Evolutionary conservation across 1,284 basidiomycete genomes (phyloP), one percentile per base, ranked within the genome.

Genomic region (Boletus mariae): DNA sequence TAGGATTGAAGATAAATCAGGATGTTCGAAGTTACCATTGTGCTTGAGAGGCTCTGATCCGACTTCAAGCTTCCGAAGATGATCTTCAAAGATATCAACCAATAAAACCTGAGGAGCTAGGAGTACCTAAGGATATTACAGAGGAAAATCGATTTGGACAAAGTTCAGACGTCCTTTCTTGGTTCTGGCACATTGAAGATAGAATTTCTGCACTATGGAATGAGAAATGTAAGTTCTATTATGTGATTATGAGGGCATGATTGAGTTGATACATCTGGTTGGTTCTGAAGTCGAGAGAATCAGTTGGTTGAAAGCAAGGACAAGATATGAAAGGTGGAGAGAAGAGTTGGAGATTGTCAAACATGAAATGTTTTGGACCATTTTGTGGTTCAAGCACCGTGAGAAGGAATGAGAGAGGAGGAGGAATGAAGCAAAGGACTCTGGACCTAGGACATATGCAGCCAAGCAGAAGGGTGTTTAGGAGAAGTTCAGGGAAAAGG

Each of bases 341-440:
- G 52, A 61, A 13, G 52, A 61, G 11, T 1, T 61, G 20, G n/a
- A 45, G 3, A 40, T 61, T 29, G 57, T 61, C 0, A 45, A 40
- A 10, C 17, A 61, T 35, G 53, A 60, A 25, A 60, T 60, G 60
- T 29, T 25, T 45, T 60, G 60, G 47, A 56, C 44, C 6, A 49
- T 34, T 2, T 20, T 48, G 2, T 60, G 40, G 44, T 61, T 61
- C 38, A 38, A 43, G n/a, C 13, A 55, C 37, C 41, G 52, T 9
- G 32, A 46, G 31, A 3, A 48, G 15, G 11, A 41, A 34, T 61
- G 57, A 40, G 42, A 53, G 6, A 44, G 23, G 11, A 34, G 32
- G 12, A 11, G 4, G 9, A 34, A 34, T 11, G 12, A 11, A 13
- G 12, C 32, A 10, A 34, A 34, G 10, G 20, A 20, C 20, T 20